Percentiles rank a stretch among this genome's conserved stretches.
Conservation (phyloP, 768 basidiomycete genomes). For the Hemileccinum impolitum region DNA sequence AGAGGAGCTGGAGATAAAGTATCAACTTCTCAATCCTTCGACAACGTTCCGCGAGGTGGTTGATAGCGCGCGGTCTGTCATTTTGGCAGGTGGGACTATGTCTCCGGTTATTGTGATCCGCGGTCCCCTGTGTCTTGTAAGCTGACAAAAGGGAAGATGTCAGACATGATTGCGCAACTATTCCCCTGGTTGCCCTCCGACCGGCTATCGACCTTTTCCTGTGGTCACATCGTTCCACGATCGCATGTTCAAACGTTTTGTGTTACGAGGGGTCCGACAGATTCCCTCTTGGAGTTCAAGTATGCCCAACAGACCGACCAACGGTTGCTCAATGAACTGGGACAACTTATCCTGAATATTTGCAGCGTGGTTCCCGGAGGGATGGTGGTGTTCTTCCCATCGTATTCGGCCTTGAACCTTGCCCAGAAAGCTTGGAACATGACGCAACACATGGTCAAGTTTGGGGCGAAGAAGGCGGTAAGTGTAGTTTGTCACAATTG, state of each 20-base stretch:
- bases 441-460: conserved; percentile 57
- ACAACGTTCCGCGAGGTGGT: conserved; percentile 84
- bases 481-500: conserved; percentile 4
- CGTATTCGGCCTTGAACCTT: conserved; percentile 75
- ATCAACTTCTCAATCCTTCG: conserved; percentile 89
- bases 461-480: conserved; percentile 74
- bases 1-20: conserved; percentile 67
- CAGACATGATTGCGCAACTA: conserved; percentile 81
- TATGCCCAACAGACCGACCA: conserved; percentile 68
- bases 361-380: conserved; percentile 77
- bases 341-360: conserved; percentile 80
- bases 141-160: conserved; percentile 51
- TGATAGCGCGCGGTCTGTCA: conserved; percentile 74
- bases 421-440: conserved; percentile 66
- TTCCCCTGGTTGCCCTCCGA: conserved; percentile 62
- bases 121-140: not conserved
- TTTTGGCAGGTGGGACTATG: conserved; percentile 97
- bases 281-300: conserved; percentile 76
- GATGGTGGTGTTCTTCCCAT: conserved; percentile 92
- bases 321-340: conserved; percentile 72
- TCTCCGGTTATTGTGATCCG: conserved; percentile 68
- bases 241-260: conserved; percentile 75
- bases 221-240: conserved; percentile 86
- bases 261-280: conserved; percentile 70
- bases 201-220: conserved; percentile 78